Conservation (phyloP, 2,329 filamentous ascomycete species). For the Cryphonectria carpinicola region DNA sequence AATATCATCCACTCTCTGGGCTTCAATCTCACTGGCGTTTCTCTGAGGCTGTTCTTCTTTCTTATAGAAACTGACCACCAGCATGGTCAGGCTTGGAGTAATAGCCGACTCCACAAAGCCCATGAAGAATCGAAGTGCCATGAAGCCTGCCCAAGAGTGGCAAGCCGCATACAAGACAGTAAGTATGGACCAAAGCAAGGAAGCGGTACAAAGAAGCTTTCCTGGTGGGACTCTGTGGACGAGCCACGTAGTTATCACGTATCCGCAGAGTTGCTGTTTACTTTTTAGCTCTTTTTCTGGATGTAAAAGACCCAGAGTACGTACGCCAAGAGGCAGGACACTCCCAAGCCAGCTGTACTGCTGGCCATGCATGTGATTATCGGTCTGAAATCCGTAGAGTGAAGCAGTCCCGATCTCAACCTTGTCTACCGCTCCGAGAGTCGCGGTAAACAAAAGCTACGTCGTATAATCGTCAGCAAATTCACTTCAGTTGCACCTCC, state of each 20-base stretch:
- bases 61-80: conserved; percentile 44
- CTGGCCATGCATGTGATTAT: conserved; percentile 39
- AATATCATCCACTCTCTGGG: neutral
- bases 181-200: conserved; percentile 38
- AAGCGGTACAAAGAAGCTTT: conserved; percentile 35
- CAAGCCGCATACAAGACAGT: conserved; percentile 36
- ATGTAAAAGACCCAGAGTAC: conserved; percentile 7
- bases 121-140: conserved; percentile 42
- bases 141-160: conserved; percentile 37
- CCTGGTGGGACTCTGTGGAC: conserved; percentile 36
- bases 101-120: conserved; percentile 42
- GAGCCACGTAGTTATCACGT: conserved; percentile 35
- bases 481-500: neutral
- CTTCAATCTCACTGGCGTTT: conserved; percentile 34
- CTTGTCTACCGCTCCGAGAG: conserved; percentile 40
- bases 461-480: neutral
- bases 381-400: conserved; percentile 40
- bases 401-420: conserved; percentile 40
- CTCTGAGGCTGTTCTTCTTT: conserved; percentile 42
- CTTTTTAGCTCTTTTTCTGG: conserved; percentile 8
- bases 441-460: conserved; percentile 36
- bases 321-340: conserved; percentile 37
- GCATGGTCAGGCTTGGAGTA: conserved; percentile 39
- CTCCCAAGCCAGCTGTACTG: conserved; percentile 40
- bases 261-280: conserved; percentile 33